Percentiles rank a stretch among this genome's conserved stretches.
These are phyloP conservation scores for Pulchroboletus neoregius DNA, from an alignment of 1,284 basidiomycete genomes.

Conservation along the genomic window DNA sequence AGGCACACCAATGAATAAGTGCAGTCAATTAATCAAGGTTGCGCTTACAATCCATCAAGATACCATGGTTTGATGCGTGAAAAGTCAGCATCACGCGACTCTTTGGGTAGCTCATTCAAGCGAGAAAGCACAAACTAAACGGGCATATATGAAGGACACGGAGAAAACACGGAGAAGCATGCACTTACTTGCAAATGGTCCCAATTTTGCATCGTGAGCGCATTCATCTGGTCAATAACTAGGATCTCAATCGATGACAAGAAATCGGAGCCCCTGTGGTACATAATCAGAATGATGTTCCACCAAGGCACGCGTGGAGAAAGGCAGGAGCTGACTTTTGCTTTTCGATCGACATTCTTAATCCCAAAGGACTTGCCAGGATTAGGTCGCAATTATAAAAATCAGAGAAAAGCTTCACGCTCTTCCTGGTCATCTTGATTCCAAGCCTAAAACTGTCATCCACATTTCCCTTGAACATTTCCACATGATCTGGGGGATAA, in stretches of 20 bases:
- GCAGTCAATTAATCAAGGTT: not conserved
- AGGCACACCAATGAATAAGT: not conserved
- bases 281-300: slow-evolving; percentile 3
- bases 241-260: slow-evolving; percentile 91
- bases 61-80: slow-evolving; percentile 98
- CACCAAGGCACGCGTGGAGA: not conserved
- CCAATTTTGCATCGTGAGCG: slow-evolving; percentile 99
- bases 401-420: slow-evolving; percentile 80
- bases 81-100: slow-evolving; percentile 93
- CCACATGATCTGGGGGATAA: slow-evolving; percentile 88
- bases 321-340: slow-evolving; percentile 60
- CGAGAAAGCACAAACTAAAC: slow-evolving; percentile 79
- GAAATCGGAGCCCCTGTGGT: slow-evolving; percentile 75
- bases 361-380: slow-evolving; percentile 88
- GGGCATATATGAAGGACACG: slow-evolving; percentile 1
- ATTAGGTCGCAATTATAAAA: slow-evolving; percentile 93
- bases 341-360: slow-evolving; percentile 91
- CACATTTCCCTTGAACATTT: slow-evolving; percentile 94
- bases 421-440: slow-evolving; percentile 89
- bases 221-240: slow-evolving; percentile 93
- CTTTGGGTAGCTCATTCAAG: slow-evolving; percentile 86
- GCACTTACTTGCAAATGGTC: slow-evolving; percentile 81
- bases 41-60: slow-evolving; percentile 80
- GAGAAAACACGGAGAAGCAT: not conserved
- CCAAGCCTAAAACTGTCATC: slow-evolving; percentile 96